A percentile compares a stretch with the other conserved stretches of the same genome.
Conservation (phyloP, 2,329 filamentous ascomycete species). For the Tolypocladium amazonense region DNA sequence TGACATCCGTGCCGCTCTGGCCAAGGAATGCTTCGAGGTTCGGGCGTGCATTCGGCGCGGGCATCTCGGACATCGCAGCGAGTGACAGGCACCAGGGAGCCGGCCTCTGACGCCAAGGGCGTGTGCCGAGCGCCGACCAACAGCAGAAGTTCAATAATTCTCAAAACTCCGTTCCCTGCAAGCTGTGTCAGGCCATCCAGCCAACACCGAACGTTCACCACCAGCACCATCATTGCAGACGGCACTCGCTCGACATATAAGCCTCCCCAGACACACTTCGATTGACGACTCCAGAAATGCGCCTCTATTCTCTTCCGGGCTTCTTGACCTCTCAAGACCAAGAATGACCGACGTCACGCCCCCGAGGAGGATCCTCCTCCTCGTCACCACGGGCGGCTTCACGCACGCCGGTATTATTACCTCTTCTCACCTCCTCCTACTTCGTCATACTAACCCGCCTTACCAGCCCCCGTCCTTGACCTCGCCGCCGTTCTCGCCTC, state of each 20-base stretch:
- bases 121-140: not conserved
- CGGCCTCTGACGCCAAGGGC: not conserved
- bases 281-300: not conserved
- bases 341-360: not conserved
- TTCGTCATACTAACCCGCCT: not conserved
- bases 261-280: not conserved
- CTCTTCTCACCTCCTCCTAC: not conserved
- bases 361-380: not conserved
- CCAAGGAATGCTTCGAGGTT: not conserved
- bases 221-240: not conserved
- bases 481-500: conserved; percentile 18
- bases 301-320: not conserved
- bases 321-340: not conserved
- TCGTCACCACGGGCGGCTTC: not conserved
- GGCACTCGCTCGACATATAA: not conserved
- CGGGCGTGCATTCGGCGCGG: no score
- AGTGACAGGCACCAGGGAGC: not conserved
- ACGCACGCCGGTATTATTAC: not conserved
- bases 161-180: not conserved
- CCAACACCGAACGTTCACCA: not conserved
- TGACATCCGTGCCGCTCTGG: not conserved
- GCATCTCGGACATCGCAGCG: not conserved
- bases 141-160: not conserved
- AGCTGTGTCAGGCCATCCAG: not conserved
- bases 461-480: not conserved